These are phyloP conservation scores for Pleurotus platypus DNA, from an alignment of 768 basidiomycete species.

Conservation along the genomic window DNA sequence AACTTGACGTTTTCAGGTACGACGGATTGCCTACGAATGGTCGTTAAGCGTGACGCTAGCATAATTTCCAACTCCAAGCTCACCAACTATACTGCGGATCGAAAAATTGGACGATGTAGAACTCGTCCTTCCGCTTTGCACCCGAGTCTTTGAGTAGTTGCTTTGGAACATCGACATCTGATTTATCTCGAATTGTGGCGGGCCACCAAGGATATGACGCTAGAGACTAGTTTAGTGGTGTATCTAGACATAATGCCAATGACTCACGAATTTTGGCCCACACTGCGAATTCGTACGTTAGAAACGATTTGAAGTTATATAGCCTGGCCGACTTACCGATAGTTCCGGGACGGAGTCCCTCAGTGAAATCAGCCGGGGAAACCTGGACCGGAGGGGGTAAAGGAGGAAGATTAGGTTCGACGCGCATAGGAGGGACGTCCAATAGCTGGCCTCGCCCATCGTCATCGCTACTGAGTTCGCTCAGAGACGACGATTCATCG, in stretches of 20 bases:
- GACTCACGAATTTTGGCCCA: slow-evolving; percentile 78
- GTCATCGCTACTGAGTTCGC: slow-evolving; percentile 4
- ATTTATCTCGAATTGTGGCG: slow-evolving; percentile 67
- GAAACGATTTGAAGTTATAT: background rate
- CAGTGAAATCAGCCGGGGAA: background rate
- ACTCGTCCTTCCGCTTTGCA: slow-evolving; percentile 32
- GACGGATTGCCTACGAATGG: slow-evolving; percentile 57
- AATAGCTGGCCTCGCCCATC: background rate
- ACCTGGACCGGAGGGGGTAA: background rate
- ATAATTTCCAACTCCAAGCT: slow-evolving; percentile 10
- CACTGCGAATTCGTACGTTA: slow-evolving; percentile 38
- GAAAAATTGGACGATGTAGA: slow-evolving; percentile 65
- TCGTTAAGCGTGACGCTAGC: slow-evolving; percentile 3
- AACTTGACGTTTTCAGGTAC: slow-evolving; percentile 49
- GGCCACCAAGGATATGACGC: slow-evolving; percentile 88
- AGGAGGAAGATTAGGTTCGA: background rate
- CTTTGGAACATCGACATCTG: slow-evolving; percentile 53
- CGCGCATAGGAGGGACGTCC: background rate
- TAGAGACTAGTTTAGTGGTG: slow-evolving; percentile 22
- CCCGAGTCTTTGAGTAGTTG: slow-evolving; percentile 28
- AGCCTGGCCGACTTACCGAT: slow-evolving; percentile 37
- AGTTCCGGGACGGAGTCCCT: slow-evolving; percentile 2
- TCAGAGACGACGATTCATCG: slow-evolving; percentile 1
- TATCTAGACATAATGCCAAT: background rate
- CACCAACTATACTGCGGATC: slow-evolving; percentile 67